Conservation (phyloP, 2,329 filamentous ascomycete genomes). For the Atkinsonella hypoxylon region DNA sequence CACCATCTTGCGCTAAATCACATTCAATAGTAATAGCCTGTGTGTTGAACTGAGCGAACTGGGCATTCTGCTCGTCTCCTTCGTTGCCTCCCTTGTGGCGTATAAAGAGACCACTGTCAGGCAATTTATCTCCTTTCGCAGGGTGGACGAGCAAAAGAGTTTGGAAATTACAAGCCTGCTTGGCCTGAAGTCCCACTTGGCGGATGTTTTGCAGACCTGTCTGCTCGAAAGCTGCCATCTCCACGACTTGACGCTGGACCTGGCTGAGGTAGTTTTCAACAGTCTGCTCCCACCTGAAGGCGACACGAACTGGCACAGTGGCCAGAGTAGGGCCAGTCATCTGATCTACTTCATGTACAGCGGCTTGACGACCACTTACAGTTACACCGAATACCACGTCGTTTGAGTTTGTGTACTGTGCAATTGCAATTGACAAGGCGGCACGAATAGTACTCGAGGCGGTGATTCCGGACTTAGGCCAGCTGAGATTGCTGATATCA, state of each 20-base stretch:
- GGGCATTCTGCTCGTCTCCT: neutral
- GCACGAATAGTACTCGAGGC: conserved; percentile 14
- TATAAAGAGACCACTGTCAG: neutral
- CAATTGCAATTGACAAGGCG: conserved; percentile 22
- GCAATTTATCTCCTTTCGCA: neutral
- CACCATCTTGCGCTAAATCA: neutral
- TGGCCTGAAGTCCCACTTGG: conserved; percentile 6
- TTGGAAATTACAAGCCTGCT: conserved; percentile 9
- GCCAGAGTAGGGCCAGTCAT: conserved; percentile 18
- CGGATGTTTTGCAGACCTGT: conserved; percentile 19
- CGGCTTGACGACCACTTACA: conserved; percentile 16
- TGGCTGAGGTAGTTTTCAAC: conserved; percentile 4
- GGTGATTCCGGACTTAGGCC: conserved; percentile 9
- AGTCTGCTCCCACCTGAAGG: conserved; percentile 7
- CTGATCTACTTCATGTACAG: conserved; percentile 14
- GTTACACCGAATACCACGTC: conserved; percentile 20
- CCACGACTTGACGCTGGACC: conserved; percentile 13
- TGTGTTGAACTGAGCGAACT: conserved; percentile 1
- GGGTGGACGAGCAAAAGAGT: conserved; percentile 7
- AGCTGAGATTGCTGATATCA: neutral
- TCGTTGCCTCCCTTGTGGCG: neutral
- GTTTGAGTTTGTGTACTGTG: conserved; percentile 20
- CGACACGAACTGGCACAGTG: conserved; percentile 13
- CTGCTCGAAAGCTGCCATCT: conserved; percentile 16
- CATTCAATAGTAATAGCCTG: conserved; percentile 4